Evolutionary conservation across 148 eudicot genomes (phyloP).

Genomic region (Linanthus parryae): DNA sequence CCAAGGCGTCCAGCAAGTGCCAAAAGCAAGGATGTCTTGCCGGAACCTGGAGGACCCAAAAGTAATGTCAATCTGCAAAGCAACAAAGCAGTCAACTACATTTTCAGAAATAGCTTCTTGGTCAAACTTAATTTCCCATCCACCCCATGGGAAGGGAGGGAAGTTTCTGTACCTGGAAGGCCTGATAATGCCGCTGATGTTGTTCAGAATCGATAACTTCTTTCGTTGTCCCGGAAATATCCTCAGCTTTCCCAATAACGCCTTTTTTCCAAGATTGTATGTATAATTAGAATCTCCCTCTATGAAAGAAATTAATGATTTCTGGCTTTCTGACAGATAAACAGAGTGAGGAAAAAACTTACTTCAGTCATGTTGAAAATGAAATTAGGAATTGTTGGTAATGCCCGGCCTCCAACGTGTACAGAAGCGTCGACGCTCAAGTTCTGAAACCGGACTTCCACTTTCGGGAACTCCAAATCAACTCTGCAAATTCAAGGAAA

Average conservation of each 20-base stretch:
- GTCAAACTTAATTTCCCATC: background rate
- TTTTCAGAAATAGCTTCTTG: background rate
- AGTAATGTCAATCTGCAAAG: conserved; percentile 70
- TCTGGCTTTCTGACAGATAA: too few relatives aligned
- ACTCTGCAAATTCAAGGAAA: conserved; percentile 44
- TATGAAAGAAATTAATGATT: too few relatives aligned
- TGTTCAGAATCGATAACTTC: conserved; percentile 54
- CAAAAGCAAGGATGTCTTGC: conserved; percentile 85
- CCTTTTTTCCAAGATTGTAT: too few relatives aligned
- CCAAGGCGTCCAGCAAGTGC: conserved; percentile 90
- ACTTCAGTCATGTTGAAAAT: conserved; percentile 82
- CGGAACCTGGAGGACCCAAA: conserved; percentile 96
- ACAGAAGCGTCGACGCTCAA: conserved; percentile 67
- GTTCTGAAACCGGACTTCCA: conserved; percentile 78
- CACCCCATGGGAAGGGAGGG: background rate
- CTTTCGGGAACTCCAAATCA: conserved; percentile 77
- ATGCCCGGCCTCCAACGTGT: conserved; percentile 89
- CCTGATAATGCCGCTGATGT: conserved; percentile 69
- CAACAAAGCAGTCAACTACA: background rate
- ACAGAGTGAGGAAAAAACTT: too few relatives aligned
- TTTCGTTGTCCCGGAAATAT: conserved; percentile 48
- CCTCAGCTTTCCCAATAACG: conserved; percentile 50
- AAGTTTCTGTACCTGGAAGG: conserved; percentile 60
- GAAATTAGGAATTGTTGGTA: conserved; percentile 85
- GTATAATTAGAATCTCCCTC: conserved; percentile 15